phyloP scores from a whole-genome alignment of 306 rosid genomes.

The Vigna hirtella region DNA sequence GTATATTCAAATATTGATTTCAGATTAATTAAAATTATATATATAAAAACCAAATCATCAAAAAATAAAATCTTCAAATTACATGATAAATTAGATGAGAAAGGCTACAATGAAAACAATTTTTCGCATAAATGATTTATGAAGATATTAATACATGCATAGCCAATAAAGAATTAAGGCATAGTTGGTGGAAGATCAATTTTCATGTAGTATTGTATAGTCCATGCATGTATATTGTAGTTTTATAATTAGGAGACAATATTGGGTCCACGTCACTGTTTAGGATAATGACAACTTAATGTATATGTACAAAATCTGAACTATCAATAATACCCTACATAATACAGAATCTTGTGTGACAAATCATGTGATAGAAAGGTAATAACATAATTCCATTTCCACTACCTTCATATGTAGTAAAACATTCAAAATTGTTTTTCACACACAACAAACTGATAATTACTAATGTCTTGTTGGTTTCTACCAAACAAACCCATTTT shows the following conservation, averaged over 20 bases:
- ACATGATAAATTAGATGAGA: background rate
- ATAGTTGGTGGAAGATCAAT: background rate
- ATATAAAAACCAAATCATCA: no score
- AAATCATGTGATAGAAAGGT: background rate
- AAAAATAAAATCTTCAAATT: background rate
- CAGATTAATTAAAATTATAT: no score
- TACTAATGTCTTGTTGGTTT: no score
- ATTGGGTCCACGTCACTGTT: slow-evolving; percentile 2
- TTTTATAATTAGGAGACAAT: background rate
- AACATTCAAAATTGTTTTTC: no score
- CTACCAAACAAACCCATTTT: no score
- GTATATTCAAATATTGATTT: no score
- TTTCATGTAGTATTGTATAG: background rate
- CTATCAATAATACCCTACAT: background rate
- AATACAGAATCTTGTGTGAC: background rate
- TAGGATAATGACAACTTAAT: background rate
- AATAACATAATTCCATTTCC: background rate
- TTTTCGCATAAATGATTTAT: background rate
- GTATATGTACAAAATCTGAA: slow-evolving; percentile 1
- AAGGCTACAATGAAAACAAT: background rate
- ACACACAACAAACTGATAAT: no score
- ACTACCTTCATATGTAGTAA: no score
- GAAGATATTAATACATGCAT: no score
- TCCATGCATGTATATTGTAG: background rate
- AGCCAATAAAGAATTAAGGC: no score